A percentile compares a stretch with the other conserved stretches of the same genome.
phyloP scores from a whole-genome alignment of 192 early-diverging fungal genomes.

The Podila clonocystis region DNA sequence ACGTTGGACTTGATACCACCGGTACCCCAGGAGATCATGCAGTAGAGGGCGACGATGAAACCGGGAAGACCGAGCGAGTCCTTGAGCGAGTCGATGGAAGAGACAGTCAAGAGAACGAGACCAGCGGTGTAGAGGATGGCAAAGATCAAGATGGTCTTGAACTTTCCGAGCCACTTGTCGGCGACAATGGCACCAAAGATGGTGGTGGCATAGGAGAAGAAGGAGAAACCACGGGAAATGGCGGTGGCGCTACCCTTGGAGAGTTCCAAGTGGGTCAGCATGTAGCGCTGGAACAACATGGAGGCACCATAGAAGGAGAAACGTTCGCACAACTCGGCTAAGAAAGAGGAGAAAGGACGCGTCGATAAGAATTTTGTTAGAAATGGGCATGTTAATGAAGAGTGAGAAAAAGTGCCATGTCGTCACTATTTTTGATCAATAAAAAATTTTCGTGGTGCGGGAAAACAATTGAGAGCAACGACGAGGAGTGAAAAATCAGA shows the following conservation, averaged over 20 bases:
- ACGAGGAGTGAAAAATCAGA: slow-evolving; percentile 2
- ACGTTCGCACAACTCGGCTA: slow-evolving; percentile 71
- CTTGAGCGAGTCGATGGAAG: slow-evolving; percentile 62
- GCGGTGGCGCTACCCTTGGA: slow-evolving; percentile 60
- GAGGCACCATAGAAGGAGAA: slow-evolving; percentile 74
- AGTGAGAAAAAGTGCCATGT: too few species aligned
- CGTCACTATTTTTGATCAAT: too few species aligned
- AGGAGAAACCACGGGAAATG: slow-evolving; percentile 70
- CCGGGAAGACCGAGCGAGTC: slow-evolving; percentile 64
- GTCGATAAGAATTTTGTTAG: too few species aligned
- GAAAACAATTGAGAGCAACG: too few species aligned
- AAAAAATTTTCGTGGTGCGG: too few species aligned
- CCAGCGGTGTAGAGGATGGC: slow-evolving; percentile 65
- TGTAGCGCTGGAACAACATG: slow-evolving; percentile 71
- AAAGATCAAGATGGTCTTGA: slow-evolving; percentile 71
- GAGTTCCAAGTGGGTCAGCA: slow-evolving; percentile 58
- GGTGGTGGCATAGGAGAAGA: slow-evolving; percentile 71
- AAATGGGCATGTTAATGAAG: too few species aligned
- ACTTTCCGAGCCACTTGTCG: slow-evolving; percentile 72
- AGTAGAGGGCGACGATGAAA: slow-evolving; percentile 63
- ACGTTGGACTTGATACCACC: slow-evolving; percentile 76
- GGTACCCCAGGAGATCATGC: slow-evolving; percentile 67
- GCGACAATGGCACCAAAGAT: slow-evolving; percentile 70
- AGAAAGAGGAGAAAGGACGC: slow-evolving; percentile 35
- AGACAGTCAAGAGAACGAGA: slow-evolving; percentile 61